Evolutionary conservation across 1,139 yeast genomes (phyloP).

Genomic region (Yamadazyma dushanensis): DNA sequence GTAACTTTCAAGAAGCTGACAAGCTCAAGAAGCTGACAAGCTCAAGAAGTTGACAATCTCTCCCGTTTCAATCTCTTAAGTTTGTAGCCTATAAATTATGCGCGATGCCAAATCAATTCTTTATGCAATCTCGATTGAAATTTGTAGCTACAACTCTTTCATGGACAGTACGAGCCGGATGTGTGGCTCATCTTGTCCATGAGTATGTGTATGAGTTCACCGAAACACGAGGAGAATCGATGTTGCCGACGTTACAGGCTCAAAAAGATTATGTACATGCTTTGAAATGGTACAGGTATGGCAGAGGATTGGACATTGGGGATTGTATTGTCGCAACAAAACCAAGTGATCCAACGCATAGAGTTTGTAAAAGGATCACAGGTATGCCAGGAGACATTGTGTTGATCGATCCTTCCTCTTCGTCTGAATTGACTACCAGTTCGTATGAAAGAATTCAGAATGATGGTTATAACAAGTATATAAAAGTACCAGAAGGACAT

Average conservation of each 20-base stretch:
- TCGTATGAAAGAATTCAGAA: slow-evolving; percentile 29
- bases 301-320: slow-evolving; percentile 67
- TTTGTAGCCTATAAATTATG: too few relatives aligned
- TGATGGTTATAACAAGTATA: slow-evolving; percentile 57
- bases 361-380: slow-evolving; percentile 89
- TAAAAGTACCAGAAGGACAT: slow-evolving; percentile 83
- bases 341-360: slow-evolving; percentile 83
- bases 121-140: slow-evolving; percentile 25
- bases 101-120: too few relatives aligned
- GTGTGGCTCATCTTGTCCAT: slow-evolving; percentile 66
- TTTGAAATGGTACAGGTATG: slow-evolving; percentile 58
- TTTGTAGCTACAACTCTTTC: slow-evolving; percentile 36
- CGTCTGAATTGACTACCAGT: slow-evolving; percentile 49
- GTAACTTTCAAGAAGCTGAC: too few relatives aligned
- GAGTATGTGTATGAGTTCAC: slow-evolving; percentile 72
- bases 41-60: too few relatives aligned
- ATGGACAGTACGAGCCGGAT: slow-evolving; percentile 62
- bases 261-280: slow-evolving; percentile 81
- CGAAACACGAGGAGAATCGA: slow-evolving; percentile 88
- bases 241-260: slow-evolving; percentile 86
- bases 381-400: slow-evolving; percentile 96
- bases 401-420: slow-evolving; percentile 74
- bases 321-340: slow-evolving; percentile 87
- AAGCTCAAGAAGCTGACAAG: too few relatives aligned
- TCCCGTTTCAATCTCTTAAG: too few relatives aligned